Conservation (phyloP, 2,329 filamentous ascomycete genomes). For the Colletotrichum destructivum region DNA sequence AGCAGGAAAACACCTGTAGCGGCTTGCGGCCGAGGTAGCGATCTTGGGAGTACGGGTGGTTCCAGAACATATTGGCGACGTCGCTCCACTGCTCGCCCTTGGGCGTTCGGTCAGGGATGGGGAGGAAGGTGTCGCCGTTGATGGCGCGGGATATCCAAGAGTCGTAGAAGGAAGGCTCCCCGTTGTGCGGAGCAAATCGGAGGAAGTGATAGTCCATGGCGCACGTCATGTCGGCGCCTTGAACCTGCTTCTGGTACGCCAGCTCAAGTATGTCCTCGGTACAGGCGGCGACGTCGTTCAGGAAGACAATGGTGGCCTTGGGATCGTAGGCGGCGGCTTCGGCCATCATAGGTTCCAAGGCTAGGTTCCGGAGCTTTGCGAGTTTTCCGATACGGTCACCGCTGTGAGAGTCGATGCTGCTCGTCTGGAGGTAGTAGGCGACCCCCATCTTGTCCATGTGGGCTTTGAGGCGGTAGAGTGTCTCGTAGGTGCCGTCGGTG, state of each 20-base stretch:
- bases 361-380: slow-evolving; percentile 67
- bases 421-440: slow-evolving; percentile 60
- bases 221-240: slow-evolving; percentile 71
- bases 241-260: slow-evolving; percentile 61
- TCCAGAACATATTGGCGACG: slow-evolving; percentile 68
- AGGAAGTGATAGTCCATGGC: slow-evolving; percentile 71
- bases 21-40: slow-evolving; percentile 57
- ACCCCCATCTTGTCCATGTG: slow-evolving; percentile 57
- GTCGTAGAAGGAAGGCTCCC: slow-evolving; percentile 68
- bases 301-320: slow-evolving; percentile 62
- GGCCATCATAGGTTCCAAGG: slow-evolving; percentile 62
- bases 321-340: slow-evolving; percentile 43
- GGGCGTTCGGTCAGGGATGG: slow-evolving; percentile 56
- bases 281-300: slow-evolving; percentile 69
- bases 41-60: slow-evolving; percentile 55
- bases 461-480: slow-evolving; percentile 59
- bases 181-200: slow-evolving; percentile 45
- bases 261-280: slow-evolving; percentile 66
- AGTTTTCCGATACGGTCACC: slow-evolving; percentile 63
- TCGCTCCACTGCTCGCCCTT: slow-evolving; percentile 63
- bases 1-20: slow-evolving; percentile 74
- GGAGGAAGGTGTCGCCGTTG: slow-evolving; percentile 69
- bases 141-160: slow-evolving; percentile 68
- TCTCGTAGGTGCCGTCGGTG: slow-evolving; percentile 66
- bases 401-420: slow-evolving; percentile 59